These are phyloP conservation scores for Lavandula angustifolia DNA, from an alignment of 257 asterid genomes.

Conservation along the genomic window DNA sequence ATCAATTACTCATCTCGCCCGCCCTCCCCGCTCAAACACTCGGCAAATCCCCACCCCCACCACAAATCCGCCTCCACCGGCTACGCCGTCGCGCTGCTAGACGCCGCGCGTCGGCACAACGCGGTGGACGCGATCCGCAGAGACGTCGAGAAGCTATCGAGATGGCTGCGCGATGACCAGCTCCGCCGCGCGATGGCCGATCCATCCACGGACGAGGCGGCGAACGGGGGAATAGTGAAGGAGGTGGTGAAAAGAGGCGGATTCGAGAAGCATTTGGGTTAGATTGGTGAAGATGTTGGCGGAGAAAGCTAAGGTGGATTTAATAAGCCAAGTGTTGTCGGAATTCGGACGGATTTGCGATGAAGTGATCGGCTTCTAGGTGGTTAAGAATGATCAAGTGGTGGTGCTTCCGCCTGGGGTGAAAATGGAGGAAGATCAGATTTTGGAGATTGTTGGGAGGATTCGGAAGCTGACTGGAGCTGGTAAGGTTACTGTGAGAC, in stretches of 20 bases:
- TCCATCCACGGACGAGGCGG: slow-evolving; percentile 34
- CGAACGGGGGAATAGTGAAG: slow-evolving; percentile 38
- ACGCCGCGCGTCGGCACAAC: slow-evolving; percentile 38
- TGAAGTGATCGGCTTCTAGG: slow-evolving; percentile 20
- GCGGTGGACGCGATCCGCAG: slow-evolving; percentile 36
- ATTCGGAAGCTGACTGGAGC: slow-evolving; percentile 49
- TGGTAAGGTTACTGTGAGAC: slow-evolving; percentile 39
- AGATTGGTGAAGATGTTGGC: slow-evolving; percentile 45
- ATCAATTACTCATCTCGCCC: slow-evolving; percentile 10
- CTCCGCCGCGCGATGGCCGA: slow-evolving; percentile 15
- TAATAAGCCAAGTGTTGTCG: slow-evolving; percentile 42
- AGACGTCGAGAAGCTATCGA: slow-evolving; percentile 46
- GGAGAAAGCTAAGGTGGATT: slow-evolving; percentile 36
- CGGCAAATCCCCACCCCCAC: background rate
- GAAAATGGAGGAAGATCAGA: slow-evolving; percentile 34
- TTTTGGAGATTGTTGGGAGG: slow-evolving; percentile 38
- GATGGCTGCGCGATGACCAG: slow-evolving; percentile 36
- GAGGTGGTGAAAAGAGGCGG: slow-evolving; percentile 43
- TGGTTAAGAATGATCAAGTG: slow-evolving; percentile 22
- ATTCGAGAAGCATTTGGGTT: slow-evolving; percentile 48
- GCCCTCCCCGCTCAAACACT: slow-evolving; percentile 28
- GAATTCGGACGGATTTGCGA: slow-evolving; percentile 55
- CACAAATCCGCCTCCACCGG: slow-evolving; percentile 46
- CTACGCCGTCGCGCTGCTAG: slow-evolving; percentile 64
- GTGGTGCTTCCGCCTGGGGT: slow-evolving; percentile 39